A percentile compares a stretch with the other conserved stretches of the same genome.
These are phyloP conservation scores for Hypsizygus ulmarius DNA, from an alignment of 1,284 basidiomycete species.

Conservation along the genomic window DNA sequence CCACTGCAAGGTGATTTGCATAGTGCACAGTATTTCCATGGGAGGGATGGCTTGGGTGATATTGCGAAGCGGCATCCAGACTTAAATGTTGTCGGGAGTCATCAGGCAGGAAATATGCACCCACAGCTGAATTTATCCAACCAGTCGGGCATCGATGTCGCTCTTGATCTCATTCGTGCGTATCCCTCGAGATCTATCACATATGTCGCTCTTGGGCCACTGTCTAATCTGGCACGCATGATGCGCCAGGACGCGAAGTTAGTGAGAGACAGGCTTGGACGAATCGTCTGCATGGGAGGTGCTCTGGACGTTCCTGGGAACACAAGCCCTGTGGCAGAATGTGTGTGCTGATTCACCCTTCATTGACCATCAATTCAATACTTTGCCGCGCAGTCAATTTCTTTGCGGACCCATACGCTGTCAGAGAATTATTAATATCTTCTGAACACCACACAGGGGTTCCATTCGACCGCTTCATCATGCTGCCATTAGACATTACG, in stretches of 20 bases:
- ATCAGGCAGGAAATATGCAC: slow-evolving; percentile 29
- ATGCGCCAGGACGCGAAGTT: slow-evolving; percentile 57
- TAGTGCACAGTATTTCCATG: slow-evolving; percentile 87
- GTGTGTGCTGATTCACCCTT: slow-evolving; percentile 34
- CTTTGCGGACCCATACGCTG: slow-evolving; percentile 90
- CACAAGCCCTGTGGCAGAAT: slow-evolving; percentile 79
- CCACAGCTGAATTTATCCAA: slow-evolving; percentile 51
- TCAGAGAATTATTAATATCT: slow-evolving; percentile 58
- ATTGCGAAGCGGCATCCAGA: slow-evolving; percentile 76
- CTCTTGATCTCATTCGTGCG: slow-evolving; percentile 62
- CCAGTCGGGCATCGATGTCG: slow-evolving; percentile 59
- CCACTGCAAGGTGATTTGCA: slow-evolving; percentile 79
- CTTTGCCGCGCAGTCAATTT: slow-evolving; percentile 72
- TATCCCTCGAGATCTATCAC: slow-evolving; percentile 67
- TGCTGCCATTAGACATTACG: slow-evolving; percentile 82
- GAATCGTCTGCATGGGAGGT: slow-evolving; percentile 94
- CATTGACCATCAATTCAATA: slow-evolving; percentile 9
- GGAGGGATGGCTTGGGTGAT: slow-evolving; percentile 81
- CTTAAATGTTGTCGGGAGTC: slow-evolving; percentile 43
- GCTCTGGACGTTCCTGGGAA: slow-evolving; percentile 93
- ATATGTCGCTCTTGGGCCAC: slow-evolving; percentile 85
- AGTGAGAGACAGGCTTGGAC: slow-evolving; percentile 61
- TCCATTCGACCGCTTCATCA: slow-evolving; percentile 63
- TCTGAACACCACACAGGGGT: slow-evolving; percentile 37
- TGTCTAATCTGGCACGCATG: slow-evolving; percentile 82